Evolutionary conservation across 2,329 filamentous ascomycete species (phyloP).

Genomic region (Penicillium hordei): DNA sequence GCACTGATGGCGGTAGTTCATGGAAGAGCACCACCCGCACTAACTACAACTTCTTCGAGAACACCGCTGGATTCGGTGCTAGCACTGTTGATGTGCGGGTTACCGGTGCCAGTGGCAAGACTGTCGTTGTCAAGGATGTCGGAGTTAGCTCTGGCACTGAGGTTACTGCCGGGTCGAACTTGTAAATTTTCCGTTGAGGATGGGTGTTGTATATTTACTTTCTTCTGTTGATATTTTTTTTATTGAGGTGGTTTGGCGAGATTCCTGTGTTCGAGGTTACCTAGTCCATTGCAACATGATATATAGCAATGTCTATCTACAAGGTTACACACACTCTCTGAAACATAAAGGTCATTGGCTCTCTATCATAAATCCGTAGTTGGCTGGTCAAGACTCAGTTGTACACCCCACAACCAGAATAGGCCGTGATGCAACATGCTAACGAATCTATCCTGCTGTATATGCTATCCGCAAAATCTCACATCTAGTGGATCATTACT

Average conservation of each 20-base stretch:
- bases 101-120: constrained; percentile 54
- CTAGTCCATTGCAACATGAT: neutral
- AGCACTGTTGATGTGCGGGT: constrained; percentile 56
- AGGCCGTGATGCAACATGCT: neutral
- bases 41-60: constrained; percentile 64
- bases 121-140: constrained; percentile 54
- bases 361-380: neutral
- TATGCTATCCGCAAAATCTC: neutral
- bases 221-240: neutral
- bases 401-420: neutral
- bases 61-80: constrained; percentile 57
- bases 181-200: constrained; percentile 13
- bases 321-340: neutral
- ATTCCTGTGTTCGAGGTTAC: neutral
- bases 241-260: neutral
- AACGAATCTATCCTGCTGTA: neutral
- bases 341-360: neutral
- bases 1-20: constrained; percentile 58
- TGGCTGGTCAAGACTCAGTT: neutral
- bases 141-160: constrained; percentile 22
- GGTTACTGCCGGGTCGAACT: constrained; percentile 27
- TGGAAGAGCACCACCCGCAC: constrained; percentile 59
- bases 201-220: neutral
- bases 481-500: neutral
- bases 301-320: neutral